Evolutionary conservation across 108 stramenopile species (phyloP).

Genomic region (Mediolabrus comicus): DNA sequence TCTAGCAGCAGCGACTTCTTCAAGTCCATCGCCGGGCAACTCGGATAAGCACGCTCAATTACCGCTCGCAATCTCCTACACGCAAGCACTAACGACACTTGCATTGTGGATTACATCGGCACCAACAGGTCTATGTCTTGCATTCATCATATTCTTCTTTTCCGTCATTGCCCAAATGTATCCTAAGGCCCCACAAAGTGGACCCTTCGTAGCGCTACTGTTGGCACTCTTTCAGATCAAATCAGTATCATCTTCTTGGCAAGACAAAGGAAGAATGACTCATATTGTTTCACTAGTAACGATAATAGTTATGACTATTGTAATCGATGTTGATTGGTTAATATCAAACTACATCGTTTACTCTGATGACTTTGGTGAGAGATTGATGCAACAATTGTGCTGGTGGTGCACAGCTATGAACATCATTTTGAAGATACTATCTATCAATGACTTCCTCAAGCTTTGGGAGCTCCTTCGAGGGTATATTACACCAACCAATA

Average conservation of each 20-base stretch:
- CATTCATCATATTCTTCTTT: background rate
- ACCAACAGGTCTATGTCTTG: background rate
- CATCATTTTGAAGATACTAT: background rate
- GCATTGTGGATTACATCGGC: background rate
- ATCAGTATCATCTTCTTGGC: background rate
- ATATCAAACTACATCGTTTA: slow-evolving; percentile 3
- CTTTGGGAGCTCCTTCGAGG: background rate
- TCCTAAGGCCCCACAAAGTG: slow-evolving; percentile 5
- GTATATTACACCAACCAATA: background rate
- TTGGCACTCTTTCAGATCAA: slow-evolving; percentile 10
- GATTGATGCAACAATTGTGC: slow-evolving; percentile 3
- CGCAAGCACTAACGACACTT: background rate
- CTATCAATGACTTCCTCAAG: background rate
- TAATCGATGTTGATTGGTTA: slow-evolving; percentile 15
- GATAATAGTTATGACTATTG: background rate
- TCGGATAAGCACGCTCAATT: background rate
- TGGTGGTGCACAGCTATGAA: slow-evolving; percentile 17
- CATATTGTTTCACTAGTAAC: background rate
- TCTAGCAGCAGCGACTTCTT: background rate
- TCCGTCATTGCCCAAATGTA: background rate
- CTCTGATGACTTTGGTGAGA: background rate
- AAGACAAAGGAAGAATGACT: slow-evolving; percentile 7
- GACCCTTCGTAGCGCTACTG: background rate
- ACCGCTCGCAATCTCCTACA: background rate
- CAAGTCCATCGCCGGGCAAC: too few relatives aligned